Evolutionary conservation across 2,329 filamentous ascomycete genomes (phyloP).

Genomic region (Grosmannia clavigera): DNA sequence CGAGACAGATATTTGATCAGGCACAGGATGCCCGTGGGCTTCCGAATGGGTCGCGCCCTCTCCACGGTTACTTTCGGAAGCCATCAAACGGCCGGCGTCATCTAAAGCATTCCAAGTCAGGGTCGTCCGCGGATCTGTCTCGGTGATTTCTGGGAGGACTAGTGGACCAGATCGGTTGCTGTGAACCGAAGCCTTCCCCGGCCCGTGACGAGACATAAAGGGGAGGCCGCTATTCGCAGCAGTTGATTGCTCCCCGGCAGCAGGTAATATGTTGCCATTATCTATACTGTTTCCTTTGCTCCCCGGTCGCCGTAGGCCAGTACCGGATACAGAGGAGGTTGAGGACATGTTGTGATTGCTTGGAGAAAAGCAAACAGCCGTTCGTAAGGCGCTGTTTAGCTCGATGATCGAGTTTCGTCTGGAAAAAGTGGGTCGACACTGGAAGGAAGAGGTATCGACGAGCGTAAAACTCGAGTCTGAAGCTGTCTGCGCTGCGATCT

Average conservation of each 20-base stretch:
- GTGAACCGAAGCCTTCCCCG: constrained; percentile 40
- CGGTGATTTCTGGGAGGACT: constrained; percentile 43
- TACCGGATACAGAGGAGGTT: constrained; percentile 45
- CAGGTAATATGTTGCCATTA: not conserved
- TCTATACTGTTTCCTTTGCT: not conserved
- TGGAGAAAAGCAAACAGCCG: constrained; percentile 61
- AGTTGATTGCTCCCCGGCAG: not conserved
- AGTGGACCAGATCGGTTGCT: constrained; percentile 38
- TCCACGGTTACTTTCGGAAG: constrained; percentile 19
- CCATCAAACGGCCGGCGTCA: constrained; percentile 33
- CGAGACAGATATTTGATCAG: constrained; percentile 1
- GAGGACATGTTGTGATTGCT: constrained; percentile 57
- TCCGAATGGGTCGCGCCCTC: constrained; percentile 24
- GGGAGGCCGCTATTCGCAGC: constrained; percentile 16
- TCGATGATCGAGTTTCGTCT: constrained; percentile 32
- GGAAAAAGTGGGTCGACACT: constrained; percentile 14
- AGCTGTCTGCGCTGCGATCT: not conserved
- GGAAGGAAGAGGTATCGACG: not conserved
- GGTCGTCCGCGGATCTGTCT: constrained; percentile 37
- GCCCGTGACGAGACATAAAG: constrained; percentile 36
- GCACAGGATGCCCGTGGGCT: constrained; percentile 24
- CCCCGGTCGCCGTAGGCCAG: constrained; percentile 36
- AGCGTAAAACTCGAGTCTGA: not conserved
- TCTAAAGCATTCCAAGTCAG: constrained; percentile 41
- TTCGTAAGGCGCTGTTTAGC: constrained; percentile 52